Conservation (phyloP, 305 asterid genomes). For the Fraxinus xanthoxyloides region DNA sequence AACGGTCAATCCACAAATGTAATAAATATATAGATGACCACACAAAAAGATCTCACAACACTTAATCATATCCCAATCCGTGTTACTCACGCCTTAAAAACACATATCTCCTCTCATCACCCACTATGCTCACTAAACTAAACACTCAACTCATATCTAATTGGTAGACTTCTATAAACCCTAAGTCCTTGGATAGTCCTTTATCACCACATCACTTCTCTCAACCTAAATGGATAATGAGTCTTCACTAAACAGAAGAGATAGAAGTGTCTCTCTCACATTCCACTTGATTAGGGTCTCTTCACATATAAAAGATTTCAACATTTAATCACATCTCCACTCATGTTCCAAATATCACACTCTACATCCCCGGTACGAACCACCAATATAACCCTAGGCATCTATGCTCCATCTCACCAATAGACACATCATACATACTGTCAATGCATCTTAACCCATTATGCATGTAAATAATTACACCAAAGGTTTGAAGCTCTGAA, state of each 20-base stretch:
- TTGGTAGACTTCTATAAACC: neutral
- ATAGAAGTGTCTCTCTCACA: neutral
- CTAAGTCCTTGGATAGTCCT: neutral
- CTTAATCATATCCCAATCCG: neutral
- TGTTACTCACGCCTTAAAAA: neutral
- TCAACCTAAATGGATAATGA: neutral
- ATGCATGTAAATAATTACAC: too few relatives aligned
- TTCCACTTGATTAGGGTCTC: neutral
- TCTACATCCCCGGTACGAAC: too few relatives aligned
- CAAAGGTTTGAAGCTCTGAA: too few relatives aligned
- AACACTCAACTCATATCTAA: neutral
- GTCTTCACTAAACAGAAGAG: neutral
- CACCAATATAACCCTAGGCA: too few relatives aligned
- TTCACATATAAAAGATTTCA: neutral
- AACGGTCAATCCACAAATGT: neutral
- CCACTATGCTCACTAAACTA: neutral
- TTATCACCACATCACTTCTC: neutral
- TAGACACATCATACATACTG: too few relatives aligned
- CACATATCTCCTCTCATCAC: neutral
- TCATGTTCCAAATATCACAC: too few relatives aligned
- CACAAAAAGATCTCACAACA: neutral
- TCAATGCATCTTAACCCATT: neutral
- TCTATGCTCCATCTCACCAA: too few relatives aligned
- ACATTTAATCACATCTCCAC: too few relatives aligned
- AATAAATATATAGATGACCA: neutral